Percentiles rank a stretch among this genome's conserved stretches.
These are phyloP conservation scores for Tuber indicum DNA, from an alignment of 495 filamentous ascomycete species.

Conservation along the genomic window DNA sequence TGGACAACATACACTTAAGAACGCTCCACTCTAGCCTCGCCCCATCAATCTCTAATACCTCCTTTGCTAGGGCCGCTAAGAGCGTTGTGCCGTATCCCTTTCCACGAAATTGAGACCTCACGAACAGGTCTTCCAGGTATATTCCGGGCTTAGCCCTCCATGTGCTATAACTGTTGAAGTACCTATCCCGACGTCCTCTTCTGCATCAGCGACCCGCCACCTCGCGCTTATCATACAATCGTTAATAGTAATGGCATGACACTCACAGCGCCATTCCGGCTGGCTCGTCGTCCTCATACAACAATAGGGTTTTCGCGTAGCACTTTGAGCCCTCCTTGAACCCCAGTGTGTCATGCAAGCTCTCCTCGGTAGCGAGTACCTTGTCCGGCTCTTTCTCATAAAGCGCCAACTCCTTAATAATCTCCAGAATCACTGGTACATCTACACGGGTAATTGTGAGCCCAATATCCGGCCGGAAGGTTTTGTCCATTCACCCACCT, in stretches of 20 bases:
- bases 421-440: conserved; percentile 67
- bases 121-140: conserved; percentile 90
- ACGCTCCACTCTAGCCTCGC: conserved; percentile 87
- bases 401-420: conserved; percentile 81
- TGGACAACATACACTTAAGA: conserved; percentile 55
- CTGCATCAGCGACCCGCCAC: conserved; percentile 43
- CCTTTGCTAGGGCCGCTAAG: conserved; percentile 67
- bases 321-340: conserved; percentile 50
- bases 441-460: conserved; percentile 49
- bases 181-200: conserved; percentile 53
- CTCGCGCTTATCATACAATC: background rate
- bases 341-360: conserved; percentile 69
- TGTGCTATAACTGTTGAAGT: conserved; percentile 71
- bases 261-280: conserved; percentile 58
- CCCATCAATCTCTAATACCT: conserved; percentile 64
- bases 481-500: background rate
- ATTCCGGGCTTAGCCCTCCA: conserved; percentile 84
- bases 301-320: conserved; percentile 45
- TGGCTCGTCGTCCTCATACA: conserved; percentile 42
- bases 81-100: conserved; percentile 73
- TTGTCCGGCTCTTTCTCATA: conserved; percentile 71
- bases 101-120: conserved; percentile 61
- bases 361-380: conserved; percentile 70
- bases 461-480: background rate
- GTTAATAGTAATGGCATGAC: conserved; percentile 48